Percentiles rank a stretch among this genome's conserved stretches.
These are phyloP conservation scores for Atkinsonella hypoxylon DNA, from an alignment of 2,329 filamentous ascomycete species.

Conservation along the genomic window DNA sequence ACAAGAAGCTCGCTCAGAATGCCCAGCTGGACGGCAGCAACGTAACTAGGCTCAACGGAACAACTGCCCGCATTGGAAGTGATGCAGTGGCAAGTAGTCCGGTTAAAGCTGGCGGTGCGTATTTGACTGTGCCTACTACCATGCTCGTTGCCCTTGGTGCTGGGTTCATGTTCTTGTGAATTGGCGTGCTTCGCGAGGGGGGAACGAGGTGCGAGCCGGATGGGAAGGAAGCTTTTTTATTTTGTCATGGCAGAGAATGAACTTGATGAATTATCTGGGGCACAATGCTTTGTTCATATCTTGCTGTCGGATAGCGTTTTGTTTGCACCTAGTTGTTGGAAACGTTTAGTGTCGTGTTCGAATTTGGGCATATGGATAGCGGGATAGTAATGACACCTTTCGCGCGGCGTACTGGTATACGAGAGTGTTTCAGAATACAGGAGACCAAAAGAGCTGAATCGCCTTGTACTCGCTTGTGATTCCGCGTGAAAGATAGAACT, in stretches of 20 bases:
- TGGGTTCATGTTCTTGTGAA: constrained; percentile 29
- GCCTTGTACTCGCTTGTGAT: too few relatives aligned
- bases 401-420: not conserved
- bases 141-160: constrained; percentile 31
- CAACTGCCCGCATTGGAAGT: not conserved
- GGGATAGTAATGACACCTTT: not conserved
- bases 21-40: constrained; percentile 11
- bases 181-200: not conserved
- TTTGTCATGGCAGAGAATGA: not conserved
- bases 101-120: constrained; percentile 13
- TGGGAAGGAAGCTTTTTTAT: not conserved
- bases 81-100: constrained; percentile 8
- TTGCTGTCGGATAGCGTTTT: constrained; percentile 6
- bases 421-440: not conserved
- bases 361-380: not conserved
- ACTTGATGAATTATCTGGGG: constrained; percentile 6
- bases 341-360: not conserved
- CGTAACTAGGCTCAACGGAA: constrained; percentile 6
- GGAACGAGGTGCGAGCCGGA: not conserved
- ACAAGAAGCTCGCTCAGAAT: constrained; percentile 28
- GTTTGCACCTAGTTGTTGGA: not conserved
- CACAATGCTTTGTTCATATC: constrained; percentile 7
- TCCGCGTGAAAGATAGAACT: too few relatives aligned
- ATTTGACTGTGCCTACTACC: constrained; percentile 27
- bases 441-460: not conserved